Evolutionary conservation across 495 filamentous ascomycete species (phyloP), one percentile per base, ranked within the genome.

Genomic region (Penicillium coffeae): DNA sequence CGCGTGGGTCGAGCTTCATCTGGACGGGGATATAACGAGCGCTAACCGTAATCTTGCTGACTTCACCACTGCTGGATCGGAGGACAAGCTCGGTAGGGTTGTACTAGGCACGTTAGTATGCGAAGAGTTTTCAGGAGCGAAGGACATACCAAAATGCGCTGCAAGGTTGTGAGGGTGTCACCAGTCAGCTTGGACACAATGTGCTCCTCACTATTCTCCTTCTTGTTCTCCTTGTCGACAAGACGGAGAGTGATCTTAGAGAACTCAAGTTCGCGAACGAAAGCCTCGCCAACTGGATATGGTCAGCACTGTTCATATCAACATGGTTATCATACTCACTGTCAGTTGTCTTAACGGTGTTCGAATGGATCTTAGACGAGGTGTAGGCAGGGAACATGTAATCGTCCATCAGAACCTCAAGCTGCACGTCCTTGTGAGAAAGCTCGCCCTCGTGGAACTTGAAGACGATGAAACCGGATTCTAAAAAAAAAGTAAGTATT

Each of bases 391-490:
- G 88, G 77, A 92, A 97, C 37, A 87, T 78, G 78, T 90, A 89
- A 58, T 99, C 93, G 66, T 99, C 93, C 68, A 97, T 91, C 38
- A 94, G 60, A 15, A 97, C 83, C 59, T 99, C 91, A 27, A 99
- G 70, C 56, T 88, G 83, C 18, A 83, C 85, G 55, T 90, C 80
- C 38, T 73, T 82, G 47, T 87, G 84, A 13, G 86, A 77, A 50
- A 97, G 74, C 34, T 94, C 81, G 21, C 83, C 89, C 50, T 96
- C 89, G 57, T 96, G 84, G 48, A 99, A 78, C 60, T 89, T 90
- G 80, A 97, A 97, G 38, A 97, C 87, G 45, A 99, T 75, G 41
- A 99, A 80, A 33, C 93, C 93, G 42, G 89, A 92, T 65, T 95
- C 90, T 84, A 46, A 25, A 47, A 33, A 36, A 59, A 10, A 63